These are phyloP conservation scores for Septoria petroselini DNA, from an alignment of 2,329 filamentous ascomycete species.

Conservation along the genomic window DNA sequence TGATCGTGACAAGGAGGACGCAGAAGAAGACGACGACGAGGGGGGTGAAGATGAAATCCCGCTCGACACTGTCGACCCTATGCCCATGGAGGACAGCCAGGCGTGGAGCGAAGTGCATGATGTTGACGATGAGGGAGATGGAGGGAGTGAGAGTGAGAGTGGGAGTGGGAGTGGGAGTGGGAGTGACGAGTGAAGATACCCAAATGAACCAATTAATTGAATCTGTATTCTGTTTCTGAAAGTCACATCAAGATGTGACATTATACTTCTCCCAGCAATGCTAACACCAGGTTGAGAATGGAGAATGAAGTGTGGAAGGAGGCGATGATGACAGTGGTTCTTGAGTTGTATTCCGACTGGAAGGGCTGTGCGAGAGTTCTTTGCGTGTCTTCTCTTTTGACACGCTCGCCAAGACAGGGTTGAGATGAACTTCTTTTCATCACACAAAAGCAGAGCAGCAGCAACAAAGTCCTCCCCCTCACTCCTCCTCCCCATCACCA, in stretches of 20 bases:
- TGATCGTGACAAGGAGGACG: slow-evolving; percentile 25
- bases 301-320: not conserved
- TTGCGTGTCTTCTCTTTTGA: no score
- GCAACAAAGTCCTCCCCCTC: no score
- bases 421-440: no score
- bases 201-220: slow-evolving; percentile 9
- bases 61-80: slow-evolving; percentile 30
- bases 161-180: not conserved
- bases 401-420: no score
- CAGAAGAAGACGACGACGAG: slow-evolving; percentile 20
- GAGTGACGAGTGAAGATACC: slow-evolving; percentile 22
- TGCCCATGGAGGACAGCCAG: slow-evolving; percentile 32
- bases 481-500: no score
- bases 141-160: slow-evolving; percentile 1
- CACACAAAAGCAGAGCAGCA: no score
- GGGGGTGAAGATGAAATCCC: slow-evolving; percentile 18
- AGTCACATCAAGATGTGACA: no score
- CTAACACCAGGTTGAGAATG: not conserved
- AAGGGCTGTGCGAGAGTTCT: no score
- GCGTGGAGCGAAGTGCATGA: slow-evolving; percentile 31
- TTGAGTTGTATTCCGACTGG: no score
- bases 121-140: slow-evolving; percentile 22
- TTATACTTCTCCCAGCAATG: not conserved
- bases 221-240: slow-evolving; percentile 2
- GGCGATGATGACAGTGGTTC: no score